A percentile compares a stretch with the other conserved stretches of the same genome.
These are phyloP conservation scores for Cordyceps pruinosa DNA, from an alignment of 2,329 filamentous ascomycete genomes.

Conservation along the genomic window DNA sequence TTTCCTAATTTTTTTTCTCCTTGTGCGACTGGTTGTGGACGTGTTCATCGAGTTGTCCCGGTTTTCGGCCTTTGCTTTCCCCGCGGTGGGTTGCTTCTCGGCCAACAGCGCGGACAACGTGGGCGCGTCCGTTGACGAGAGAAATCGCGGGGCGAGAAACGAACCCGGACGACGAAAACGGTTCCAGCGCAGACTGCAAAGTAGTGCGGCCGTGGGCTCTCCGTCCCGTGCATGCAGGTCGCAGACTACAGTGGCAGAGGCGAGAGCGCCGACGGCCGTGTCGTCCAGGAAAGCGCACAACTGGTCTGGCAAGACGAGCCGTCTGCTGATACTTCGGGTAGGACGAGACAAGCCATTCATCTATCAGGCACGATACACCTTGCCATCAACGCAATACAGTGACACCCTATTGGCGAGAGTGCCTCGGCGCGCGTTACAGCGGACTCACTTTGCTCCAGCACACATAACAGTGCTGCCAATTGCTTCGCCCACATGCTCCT, in stretches of 20 bases:
- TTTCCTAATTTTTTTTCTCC: neutral
- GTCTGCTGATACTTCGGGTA: too few species aligned
- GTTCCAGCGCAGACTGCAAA: slow-evolving; percentile 15
- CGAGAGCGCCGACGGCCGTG: neutral
- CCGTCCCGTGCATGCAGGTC: neutral
- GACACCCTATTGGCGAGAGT: too few species aligned
- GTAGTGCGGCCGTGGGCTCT: neutral
- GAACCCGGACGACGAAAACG: neutral
- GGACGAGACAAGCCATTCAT: neutral
- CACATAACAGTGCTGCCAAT: neutral
- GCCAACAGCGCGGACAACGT: slow-evolving; percentile 21
- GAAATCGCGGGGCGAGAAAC: slow-evolving; percentile 1
- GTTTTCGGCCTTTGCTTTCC: neutral
- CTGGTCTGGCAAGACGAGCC: neutral
- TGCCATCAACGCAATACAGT: too few species aligned
- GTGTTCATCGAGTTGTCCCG: neutral
- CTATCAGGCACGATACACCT: neutral
- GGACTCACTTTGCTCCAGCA: neutral
- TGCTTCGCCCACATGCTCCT: slow-evolving; percentile 3
- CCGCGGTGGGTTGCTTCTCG: slow-evolving; percentile 16
- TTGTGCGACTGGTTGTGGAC: neutral
- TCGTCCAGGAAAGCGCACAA: neutral
- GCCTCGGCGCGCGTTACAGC: too few species aligned
- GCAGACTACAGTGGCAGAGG: neutral
- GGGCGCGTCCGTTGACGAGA: slow-evolving; percentile 11